These are phyloP conservation scores for Penicillium flavigenum DNA, from an alignment of 495 filamentous ascomycete species.

Conservation along the genomic window DNA sequence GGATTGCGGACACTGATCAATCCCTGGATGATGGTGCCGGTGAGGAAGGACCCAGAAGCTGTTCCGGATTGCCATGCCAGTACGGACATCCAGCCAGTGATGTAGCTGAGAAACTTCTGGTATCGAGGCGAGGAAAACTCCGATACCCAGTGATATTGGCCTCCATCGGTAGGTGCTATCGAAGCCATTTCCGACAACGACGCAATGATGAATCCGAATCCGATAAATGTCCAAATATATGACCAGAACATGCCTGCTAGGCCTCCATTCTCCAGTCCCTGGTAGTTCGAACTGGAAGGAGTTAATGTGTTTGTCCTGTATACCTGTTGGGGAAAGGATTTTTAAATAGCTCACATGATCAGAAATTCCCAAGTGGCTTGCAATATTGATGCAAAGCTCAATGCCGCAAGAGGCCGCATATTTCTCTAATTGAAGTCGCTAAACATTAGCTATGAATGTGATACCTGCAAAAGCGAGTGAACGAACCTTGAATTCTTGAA, in stretches of 20 bases:
- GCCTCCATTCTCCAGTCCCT: neutral
- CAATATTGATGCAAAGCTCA: neutral
- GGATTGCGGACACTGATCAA: slow-evolving; percentile 43
- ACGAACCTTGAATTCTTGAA: neutral
- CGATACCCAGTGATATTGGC: slow-evolving; percentile 41
- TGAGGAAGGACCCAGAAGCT: slow-evolving; percentile 36
- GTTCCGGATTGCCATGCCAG: slow-evolving; percentile 34
- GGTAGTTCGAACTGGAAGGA: neutral
- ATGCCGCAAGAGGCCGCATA: neutral
- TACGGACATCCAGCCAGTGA: slow-evolving; percentile 30
- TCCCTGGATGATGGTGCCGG: slow-evolving; percentile 44
- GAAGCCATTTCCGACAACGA: neutral
- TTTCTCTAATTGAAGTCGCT: neutral
- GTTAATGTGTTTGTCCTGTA: neutral
- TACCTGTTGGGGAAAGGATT: neutral
- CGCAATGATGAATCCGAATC: neutral
- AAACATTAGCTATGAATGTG: neutral
- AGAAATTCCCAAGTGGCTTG: neutral
- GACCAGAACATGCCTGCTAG: neutral
- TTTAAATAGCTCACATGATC: neutral
- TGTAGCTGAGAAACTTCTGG: slow-evolving; percentile 30
- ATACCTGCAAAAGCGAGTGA: neutral
- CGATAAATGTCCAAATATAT: neutral
- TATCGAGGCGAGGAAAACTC: slow-evolving; percentile 30
- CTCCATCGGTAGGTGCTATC: slow-evolving; percentile 26